Evolutionary conservation across 2,329 filamentous ascomycete genomes (phyloP).

Genomic region (Trichoderma simmonsii): DNA sequence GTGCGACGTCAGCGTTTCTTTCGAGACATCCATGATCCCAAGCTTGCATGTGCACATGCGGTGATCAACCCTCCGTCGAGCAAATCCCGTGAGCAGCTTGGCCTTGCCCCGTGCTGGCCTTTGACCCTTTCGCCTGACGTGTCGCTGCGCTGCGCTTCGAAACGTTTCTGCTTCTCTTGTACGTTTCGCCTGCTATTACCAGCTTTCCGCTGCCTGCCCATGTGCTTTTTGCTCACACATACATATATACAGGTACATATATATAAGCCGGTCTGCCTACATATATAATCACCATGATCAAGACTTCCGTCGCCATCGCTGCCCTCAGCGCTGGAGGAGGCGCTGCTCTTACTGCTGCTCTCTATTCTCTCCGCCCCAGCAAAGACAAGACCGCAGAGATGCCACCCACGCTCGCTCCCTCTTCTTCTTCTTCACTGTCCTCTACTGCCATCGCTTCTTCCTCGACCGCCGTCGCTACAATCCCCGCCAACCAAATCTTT

Average conservation of each 20-base stretch:
- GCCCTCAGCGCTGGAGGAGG: slow-evolving; percentile 73
- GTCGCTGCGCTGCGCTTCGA: not conserved
- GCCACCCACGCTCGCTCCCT: slow-evolving; percentile 32
- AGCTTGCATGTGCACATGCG: not conserved
- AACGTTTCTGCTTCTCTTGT: not conserved
- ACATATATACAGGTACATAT: not conserved
- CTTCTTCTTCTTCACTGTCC: slow-evolving; percentile 33
- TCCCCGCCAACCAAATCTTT: slow-evolving; percentile 60
- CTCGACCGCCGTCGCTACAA: slow-evolving; percentile 28
- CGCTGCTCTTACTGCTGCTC: slow-evolving; percentile 68
- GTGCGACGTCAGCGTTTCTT: slow-evolving; percentile 10
- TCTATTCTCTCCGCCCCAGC: slow-evolving; percentile 56
- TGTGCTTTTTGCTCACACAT: not conserved
- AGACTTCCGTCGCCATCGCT: slow-evolving; percentile 71
- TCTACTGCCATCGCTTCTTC: slow-evolving; percentile 30
- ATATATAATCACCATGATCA: slow-evolving; percentile 59
- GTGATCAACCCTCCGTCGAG: not conserved
- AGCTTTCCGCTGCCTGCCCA: not conserved
- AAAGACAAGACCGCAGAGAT: slow-evolving; percentile 45
- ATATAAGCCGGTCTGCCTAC: not conserved
- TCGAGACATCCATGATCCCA: not conserved
- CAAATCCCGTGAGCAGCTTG: slow-evolving; percentile 12
- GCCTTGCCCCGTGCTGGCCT: slow-evolving; percentile 4
- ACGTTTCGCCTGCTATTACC: not conserved
- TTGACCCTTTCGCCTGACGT: not conserved